Evolutionary conservation across 192 early-diverging fungal species (phyloP).

Genomic region (Coemansia sp.): DNA sequence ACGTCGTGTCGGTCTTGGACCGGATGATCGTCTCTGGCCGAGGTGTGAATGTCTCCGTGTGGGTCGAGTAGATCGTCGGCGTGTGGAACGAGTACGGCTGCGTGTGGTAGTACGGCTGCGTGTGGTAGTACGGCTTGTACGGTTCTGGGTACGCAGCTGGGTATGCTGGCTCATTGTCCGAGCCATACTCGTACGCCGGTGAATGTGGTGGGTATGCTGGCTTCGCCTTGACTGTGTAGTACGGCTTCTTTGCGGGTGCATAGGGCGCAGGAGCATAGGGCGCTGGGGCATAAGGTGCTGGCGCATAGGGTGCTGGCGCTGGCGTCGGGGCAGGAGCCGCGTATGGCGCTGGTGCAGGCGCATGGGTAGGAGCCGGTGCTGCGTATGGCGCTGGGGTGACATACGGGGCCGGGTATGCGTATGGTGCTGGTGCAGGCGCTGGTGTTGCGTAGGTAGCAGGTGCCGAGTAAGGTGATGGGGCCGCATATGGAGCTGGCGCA

Average conservation of each 20-base stretch:
- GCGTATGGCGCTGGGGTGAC: not conserved
- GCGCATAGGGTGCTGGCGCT: too few relatives aligned
- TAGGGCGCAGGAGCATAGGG: conserved; percentile 10
- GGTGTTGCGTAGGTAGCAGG: conserved; percentile 2
- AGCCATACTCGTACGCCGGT: too few relatives aligned
- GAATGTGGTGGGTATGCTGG: too few relatives aligned
- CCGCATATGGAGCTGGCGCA: not conserved
- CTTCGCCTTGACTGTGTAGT: conserved; percentile 2
- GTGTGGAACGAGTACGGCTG: conserved; percentile 10
- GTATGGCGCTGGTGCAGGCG: not conserved
- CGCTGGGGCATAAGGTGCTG: not conserved
- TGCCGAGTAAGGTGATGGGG: not conserved
- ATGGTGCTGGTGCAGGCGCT: conserved; percentile 5
- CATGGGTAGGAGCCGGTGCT: not conserved
- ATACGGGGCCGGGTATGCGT: conserved; percentile 6
- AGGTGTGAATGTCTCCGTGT: conserved; percentile 19
- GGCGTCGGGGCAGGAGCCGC: not conserved
- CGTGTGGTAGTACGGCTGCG: not conserved
- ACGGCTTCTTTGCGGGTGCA: not conserved
- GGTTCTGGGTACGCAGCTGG: not conserved
- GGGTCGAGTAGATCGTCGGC: conserved; percentile 38
- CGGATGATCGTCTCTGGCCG: conserved; percentile 28
- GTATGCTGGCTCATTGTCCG: not conserved
- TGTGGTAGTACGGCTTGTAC: not conserved
- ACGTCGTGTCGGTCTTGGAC: conserved; percentile 30